Evolutionary conservation across 2,329 filamentous ascomycete genomes (phyloP).

Genomic region (Triangularia verruculosa): DNA sequence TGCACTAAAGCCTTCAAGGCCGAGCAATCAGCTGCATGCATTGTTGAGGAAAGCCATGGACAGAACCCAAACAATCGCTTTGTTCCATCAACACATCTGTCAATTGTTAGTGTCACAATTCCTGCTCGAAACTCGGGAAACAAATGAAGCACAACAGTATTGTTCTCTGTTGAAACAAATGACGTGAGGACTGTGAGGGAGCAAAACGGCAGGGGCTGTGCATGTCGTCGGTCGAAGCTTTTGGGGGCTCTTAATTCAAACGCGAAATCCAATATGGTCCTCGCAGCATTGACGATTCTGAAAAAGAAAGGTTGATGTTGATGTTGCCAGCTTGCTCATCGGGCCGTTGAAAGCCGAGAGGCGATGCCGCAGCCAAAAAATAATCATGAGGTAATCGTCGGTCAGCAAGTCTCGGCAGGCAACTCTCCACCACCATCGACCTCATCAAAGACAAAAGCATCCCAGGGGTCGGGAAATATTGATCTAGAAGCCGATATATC

Average conservation of each 20-base stretch:
- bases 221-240: background rate
- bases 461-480: background rate
- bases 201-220: background rate
- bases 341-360: background rate
- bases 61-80: background rate
- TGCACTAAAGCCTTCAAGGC: background rate
- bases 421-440: slow-evolving; percentile 6
- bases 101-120: background rate
- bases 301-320: background rate
- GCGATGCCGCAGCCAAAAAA: background rate
- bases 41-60: no score
- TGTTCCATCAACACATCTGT: background rate
- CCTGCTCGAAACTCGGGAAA: background rate
- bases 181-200: background rate
- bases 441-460: background rate
- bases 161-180: background rate
- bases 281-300: background rate
- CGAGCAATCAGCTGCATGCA: background rate
- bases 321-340: background rate
- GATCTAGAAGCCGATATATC: background rate
- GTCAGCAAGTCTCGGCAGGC: slow-evolving; percentile 18
- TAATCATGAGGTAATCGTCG: slow-evolving; percentile 23
- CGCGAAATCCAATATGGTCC: background rate
- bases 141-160: background rate
- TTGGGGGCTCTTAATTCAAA: background rate